Percentiles rank a stretch among this genome's conserved stretches.
These are phyloP conservation scores for Leersia perrieri DNA, from an alignment of 176 grass and related monocot species.

Conservation along the genomic window DNA sequence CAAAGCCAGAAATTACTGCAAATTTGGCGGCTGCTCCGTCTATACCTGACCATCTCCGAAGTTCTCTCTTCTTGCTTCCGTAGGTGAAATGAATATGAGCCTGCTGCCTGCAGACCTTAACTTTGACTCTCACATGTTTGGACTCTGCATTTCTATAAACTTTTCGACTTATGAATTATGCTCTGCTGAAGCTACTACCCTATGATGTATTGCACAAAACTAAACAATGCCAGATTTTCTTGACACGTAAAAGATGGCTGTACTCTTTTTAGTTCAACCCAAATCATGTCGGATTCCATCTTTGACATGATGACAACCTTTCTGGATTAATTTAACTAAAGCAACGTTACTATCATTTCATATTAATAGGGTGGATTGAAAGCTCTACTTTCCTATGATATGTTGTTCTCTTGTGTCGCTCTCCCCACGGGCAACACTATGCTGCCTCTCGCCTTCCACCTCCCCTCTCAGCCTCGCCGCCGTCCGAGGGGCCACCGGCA, in stretches of 20 bases:
- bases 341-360: not conserved
- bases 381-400: too few relatives aligned
- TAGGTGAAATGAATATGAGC: not conserved
- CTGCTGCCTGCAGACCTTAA: not conserved
- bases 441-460: too few relatives aligned
- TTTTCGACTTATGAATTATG: not conserved
- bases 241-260: not conserved
- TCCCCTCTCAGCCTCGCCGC: too few relatives aligned
- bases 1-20: not conserved
- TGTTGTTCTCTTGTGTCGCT: too few relatives aligned
- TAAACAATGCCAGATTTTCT: constrained; percentile 4
- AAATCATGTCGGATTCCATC: constrained; percentile 19
- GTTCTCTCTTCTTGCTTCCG: not conserved
- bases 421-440: too few relatives aligned
- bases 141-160: not conserved
- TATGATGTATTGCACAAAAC: not conserved
- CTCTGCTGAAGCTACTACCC: not conserved
- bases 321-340: constrained; percentile 12
- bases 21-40: not conserved
- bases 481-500: too few relatives aligned
- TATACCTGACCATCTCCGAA: not conserved
- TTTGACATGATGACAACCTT: constrained; percentile 23
- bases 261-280: constrained; percentile 14
- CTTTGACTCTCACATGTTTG: not conserved
- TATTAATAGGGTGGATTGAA: not conserved